A percentile compares a stretch with the other conserved stretches of the same genome.
These are phyloP conservation scores for Aspergillus brasiliensis DNA, from an alignment of 2,329 filamentous ascomycete species.

Conservation along the genomic window DNA sequence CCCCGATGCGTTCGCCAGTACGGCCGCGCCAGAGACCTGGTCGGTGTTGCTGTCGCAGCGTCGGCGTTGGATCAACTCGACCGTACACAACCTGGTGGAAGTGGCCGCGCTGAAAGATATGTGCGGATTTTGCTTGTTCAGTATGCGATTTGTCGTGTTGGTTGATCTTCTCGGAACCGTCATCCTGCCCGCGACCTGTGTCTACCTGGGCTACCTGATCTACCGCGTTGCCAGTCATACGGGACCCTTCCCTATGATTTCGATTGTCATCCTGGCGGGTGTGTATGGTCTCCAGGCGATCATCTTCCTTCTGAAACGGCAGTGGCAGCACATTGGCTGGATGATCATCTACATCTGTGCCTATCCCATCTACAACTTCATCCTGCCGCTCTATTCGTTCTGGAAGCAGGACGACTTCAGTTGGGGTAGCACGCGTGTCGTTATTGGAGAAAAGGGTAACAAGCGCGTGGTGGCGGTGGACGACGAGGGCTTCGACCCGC, in stretches of 20 bases:
- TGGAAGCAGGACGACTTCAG: constrained; percentile 99
- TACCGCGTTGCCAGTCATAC: constrained; percentile 70
- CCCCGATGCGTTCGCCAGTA: constrained; percentile 87
- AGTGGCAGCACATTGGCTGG: constrained; percentile 99
- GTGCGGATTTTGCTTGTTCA: constrained; percentile 98
- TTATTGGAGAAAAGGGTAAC: constrained; percentile 88
- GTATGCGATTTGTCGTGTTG: constrained; percentile 95
- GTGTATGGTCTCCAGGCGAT: constrained; percentile 95
- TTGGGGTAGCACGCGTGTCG: constrained; percentile 98
- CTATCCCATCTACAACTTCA: constrained; percentile 88
- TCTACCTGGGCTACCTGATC: constrained; percentile 84
- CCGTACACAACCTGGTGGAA: constrained; percentile 92
- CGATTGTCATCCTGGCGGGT: constrained; percentile 82
- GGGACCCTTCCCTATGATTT: constrained; percentile 81
- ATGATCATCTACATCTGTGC: constrained; percentile 87
- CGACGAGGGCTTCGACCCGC: constrained; percentile 85
- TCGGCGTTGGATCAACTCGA: constrained; percentile 99
- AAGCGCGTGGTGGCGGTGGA: constrained; percentile 86
- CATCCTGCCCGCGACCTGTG: constrained; percentile 84
- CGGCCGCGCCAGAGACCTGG: constrained; percentile 92
- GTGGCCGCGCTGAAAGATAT: constrained; percentile 88
- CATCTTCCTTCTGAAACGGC: constrained; percentile 93
- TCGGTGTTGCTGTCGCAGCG: constrained; percentile 93
- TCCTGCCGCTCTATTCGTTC: constrained; percentile 95
- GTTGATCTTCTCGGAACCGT: constrained; percentile 92